Base-by-base conservation (phyloP, 352 stramenopile genomes). In the Globisporangium emineosum region DNA sequence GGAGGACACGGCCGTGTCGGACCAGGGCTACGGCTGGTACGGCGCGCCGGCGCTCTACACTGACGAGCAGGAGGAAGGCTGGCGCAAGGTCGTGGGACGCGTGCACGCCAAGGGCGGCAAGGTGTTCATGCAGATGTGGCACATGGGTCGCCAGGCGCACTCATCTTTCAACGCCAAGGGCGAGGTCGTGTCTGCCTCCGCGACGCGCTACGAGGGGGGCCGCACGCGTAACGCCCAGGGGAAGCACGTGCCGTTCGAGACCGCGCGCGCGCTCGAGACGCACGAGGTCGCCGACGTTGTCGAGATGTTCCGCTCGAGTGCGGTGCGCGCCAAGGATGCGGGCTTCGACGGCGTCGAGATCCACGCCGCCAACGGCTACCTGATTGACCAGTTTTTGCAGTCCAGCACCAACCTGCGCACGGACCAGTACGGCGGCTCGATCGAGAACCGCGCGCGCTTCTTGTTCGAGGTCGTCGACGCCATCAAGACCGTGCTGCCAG, bases 321-420 rank as follows among this genome's bases (percentile, higher is more conserved):
- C 56, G 7, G 56, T 37, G 37, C 56, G 10, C 5, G 56, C 56
- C 29, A 62, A 42, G 19, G 4, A 35, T 2, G 56, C 25, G 5
- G 37, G 71, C 70, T 21, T 97, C 66, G 90, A 97, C 51, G 88
- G 89, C 23, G 73, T 97, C 29, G 86, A 97, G 60, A 62, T 97
- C 33, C 90, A 97, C 66, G 63, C 15, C 23, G 89, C 80, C 7
- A 92, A 97, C 60, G 90, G 89, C 15, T 97, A 97, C 61, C 68
- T 97, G 21, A 63, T 97, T 42, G 86, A 97, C 64, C 70, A 91
- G 59, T 94, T 95, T 66, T 66, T 97, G 13, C 40, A 45, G 40
- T 45, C 40, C 5, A 10, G 5, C 40, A 45, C 40, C 5, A 21
- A 45, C 40, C n/a, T 21, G 40, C 40, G 40, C 40, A 45, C 40